phyloP scores from a whole-genome alignment of 768 basidiomycete species.

The Rhizopogon rudus region DNA sequence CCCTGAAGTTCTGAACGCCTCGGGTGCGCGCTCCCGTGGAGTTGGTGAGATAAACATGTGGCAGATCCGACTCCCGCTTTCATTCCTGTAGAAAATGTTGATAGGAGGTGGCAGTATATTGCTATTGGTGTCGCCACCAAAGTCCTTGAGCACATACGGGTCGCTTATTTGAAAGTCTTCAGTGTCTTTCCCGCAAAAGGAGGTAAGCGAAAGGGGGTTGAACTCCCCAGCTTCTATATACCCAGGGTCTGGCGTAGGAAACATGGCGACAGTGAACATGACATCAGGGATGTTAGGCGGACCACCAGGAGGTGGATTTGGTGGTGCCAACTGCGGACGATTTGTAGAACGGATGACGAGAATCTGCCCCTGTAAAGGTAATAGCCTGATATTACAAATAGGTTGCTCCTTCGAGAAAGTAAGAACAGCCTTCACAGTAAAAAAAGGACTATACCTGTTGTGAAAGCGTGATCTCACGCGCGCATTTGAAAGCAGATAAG shows the following conservation, averaged over 20 bases:
- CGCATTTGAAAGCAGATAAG: constrained; percentile 35
- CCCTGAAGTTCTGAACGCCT: constrained; percentile 11
- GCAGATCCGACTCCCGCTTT: constrained; percentile 22
- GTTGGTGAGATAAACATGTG: constrained; percentile 26
- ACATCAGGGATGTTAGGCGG: constrained; percentile 19
- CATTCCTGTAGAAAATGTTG: constrained; percentile 28
- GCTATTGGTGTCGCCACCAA: constrained; percentile 11
- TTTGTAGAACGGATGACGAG: constrained; percentile 44
- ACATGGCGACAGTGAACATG: constrained; percentile 26
- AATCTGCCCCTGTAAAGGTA: constrained; percentile 47
- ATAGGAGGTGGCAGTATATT: constrained; percentile 26
- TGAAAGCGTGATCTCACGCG: constrained; percentile 24
- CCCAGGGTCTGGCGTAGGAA: constrained; percentile 25
- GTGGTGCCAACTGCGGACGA: constrained; percentile 7
- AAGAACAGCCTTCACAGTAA: constrained; percentile 1
- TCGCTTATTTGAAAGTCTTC: constrained; percentile 31
- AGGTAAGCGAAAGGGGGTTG: constrained; percentile 22
- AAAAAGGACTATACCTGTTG: constrained; percentile 9
- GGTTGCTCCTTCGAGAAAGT: constrained; percentile 34
- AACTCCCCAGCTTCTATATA: constrained; percentile 22
- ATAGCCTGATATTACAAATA: constrained; percentile 46
- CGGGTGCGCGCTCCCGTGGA: constrained; percentile 13
- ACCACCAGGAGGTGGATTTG: constrained; percentile 2
- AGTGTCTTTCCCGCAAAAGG: constrained; percentile 26
- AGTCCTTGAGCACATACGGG: constrained; percentile 18